Base-by-base conservation (phyloP, 2,329 filamentous ascomycete genomes). In the Tolypocladium nubicola region DNA sequence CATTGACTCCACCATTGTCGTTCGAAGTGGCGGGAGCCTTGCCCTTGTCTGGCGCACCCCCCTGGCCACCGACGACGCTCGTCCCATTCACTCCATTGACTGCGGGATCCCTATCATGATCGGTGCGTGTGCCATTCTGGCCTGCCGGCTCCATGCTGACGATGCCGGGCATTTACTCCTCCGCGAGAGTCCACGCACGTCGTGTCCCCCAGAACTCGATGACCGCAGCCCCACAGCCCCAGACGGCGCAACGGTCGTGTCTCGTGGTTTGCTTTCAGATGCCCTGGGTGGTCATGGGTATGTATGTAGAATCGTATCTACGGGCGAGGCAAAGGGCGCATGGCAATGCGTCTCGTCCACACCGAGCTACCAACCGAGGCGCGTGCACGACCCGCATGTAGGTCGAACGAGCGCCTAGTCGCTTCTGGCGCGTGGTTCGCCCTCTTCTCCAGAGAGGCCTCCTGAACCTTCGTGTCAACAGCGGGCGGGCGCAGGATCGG, bases 81-180 rank as follows among this genome's bases (percentile, higher is more conserved):
- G 56, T 70, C 58, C 76, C 76, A 64, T 78, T 76, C 61, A 73
- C 62, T 47, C 75, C 77, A 62, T 80, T 79, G 56, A 67, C 63
- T 61, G 69, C 70, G 52, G 66, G 58, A 61, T 78, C 74, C 75
- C 78, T 78, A 66, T 83, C 78, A 69, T 83, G 78, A 67, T 83
- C 79, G 64, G 77, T 78, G 67, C 76, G 79, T 66, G 74, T 72
- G 63, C 78, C 78, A 66, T 79, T 79, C 67, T 76, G 75, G 67
- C 71, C 73, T 70, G 78, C 78, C 71, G 77, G 76, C 63, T 82
- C 79, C 79, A 82, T 82, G 64, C 74, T 77, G 73, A 80, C 73
- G 65, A 74, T 67, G 64, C 79, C 77, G 61, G 79, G 78, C 79
- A 81, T 82, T 66, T 65, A 68, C 61, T 59, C 58, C 59, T 39